Base-by-base conservation (phyloP, 305 asterid species). In the Salvia sclarea region DNA sequence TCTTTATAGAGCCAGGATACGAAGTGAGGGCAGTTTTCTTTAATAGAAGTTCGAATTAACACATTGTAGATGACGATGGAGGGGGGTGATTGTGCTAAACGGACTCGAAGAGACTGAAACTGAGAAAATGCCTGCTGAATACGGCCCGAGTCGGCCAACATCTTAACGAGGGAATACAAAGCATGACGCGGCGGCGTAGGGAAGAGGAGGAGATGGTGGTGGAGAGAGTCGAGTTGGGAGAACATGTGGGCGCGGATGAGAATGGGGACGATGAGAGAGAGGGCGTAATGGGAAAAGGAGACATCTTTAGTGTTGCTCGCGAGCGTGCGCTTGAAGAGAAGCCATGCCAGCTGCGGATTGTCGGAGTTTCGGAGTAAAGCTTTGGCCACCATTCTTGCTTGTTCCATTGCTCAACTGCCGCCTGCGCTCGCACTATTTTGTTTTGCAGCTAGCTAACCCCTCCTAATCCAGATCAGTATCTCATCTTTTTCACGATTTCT, bases 341-440 rank as follows among this genome's bases (percentile, higher is more conserved):
- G 85, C 91, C 95, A 88, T 76, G 98, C 96, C 33, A 88, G 74
- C 28, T 70, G 77, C 47, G 95, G 93, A 43, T 86, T 80, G 73
- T 70, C 69, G 58, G 85, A 73, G 75, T 86, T 88, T 57, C 68
- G 85, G 45, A 73, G 38, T 24, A 90, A 81, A 75, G 86, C 86
- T 82, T 79, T 83, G 1, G 80, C 78, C 54, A 89, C 64, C 65
- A 76, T 25, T 58, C 65, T 85, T 6, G 79, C 76, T 73, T 59
- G 72, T 40, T 76, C 77, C 88, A 83, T 85, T 16, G 61, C 33
- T 57, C 31, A 35, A 44, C 21, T 5, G 1, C 5, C 16, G 57
- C 33, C 18, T 22, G 7, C 68, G 41, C 44, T 63, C 14, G 24
- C 44, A 3, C 14, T 30, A 16, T 13, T 9, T 20, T 24, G 12